phyloP scores from a whole-genome alignment of 306 rosid genomes.

The Alnus rubra region DNA sequence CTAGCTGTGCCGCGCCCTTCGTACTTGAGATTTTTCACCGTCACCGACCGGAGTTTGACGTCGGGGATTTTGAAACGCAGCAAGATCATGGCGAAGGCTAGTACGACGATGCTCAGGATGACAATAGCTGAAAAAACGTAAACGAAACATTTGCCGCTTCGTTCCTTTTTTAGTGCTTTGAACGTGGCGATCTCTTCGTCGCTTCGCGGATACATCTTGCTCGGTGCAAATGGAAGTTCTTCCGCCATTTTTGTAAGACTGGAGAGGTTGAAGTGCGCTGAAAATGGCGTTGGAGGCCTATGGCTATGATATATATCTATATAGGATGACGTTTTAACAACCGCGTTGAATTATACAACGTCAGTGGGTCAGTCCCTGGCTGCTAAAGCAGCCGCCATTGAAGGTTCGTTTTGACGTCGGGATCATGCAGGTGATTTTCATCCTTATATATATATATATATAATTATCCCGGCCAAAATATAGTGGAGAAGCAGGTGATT shows the following conservation, averaged over 20 bases:
- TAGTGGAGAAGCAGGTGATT: not conserved
- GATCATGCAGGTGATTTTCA: not conserved
- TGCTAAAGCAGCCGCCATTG: not conserved
- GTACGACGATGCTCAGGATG: conserved; percentile 23
- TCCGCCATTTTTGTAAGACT: conserved; percentile 25
- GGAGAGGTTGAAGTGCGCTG: not conserved
- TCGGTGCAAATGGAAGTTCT: conserved; percentile 33
- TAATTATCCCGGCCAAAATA: not conserved
- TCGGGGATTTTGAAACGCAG: conserved; percentile 43
- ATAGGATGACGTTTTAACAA: not conserved
- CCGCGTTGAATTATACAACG: not conserved
- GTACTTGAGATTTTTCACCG: conserved; percentile 20
- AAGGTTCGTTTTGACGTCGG: not conserved
- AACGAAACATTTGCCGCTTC: conserved; percentile 62
- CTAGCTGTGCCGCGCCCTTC: conserved; percentile 5
- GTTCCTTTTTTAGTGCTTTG: conserved; percentile 32
- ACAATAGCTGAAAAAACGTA: conserved; percentile 47
- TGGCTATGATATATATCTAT: no score
- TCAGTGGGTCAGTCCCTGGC: not conserved
- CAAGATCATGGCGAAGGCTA: conserved; percentile 45
- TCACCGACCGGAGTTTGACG: conserved; percentile 34
- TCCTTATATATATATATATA: no score
- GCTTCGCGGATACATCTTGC: conserved; percentile 25
- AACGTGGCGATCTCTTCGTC: conserved; percentile 36
- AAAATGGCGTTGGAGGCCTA: not conserved